Evolutionary conservation across 106 monocot species (phyloP).

Genomic region (Narthecium ossifragum): DNA sequence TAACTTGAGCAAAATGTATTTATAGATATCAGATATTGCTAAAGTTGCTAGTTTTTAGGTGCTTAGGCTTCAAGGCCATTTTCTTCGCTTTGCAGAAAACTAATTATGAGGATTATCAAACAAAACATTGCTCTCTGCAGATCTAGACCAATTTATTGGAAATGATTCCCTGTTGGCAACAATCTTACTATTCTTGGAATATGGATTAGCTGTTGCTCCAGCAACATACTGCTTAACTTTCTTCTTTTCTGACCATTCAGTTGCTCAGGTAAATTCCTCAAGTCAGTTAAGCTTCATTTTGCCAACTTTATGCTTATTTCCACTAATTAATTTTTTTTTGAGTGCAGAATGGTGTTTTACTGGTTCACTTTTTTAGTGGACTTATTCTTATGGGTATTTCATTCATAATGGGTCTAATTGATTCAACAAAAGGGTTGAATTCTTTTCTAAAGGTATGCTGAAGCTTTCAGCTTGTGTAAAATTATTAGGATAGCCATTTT

Average conservation of each 20-base stretch:
- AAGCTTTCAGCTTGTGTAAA: no score
- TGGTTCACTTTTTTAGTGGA: slow-evolving; percentile 82
- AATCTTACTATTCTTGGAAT: slow-evolving; percentile 60
- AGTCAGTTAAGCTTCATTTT: slow-evolving; percentile 2
- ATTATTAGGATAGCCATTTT: no score
- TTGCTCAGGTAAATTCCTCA: slow-evolving; percentile 65
- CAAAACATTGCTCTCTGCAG: slow-evolving; percentile 23
- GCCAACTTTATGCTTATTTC: neutral
- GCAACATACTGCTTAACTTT: slow-evolving; percentile 89
- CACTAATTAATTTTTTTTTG: slow-evolving; percentile 3
- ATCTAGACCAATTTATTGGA: slow-evolving; percentile 79
- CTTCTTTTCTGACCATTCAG: slow-evolving; percentile 83
- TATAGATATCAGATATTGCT: no score
- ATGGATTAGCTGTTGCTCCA: slow-evolving; percentile 72
- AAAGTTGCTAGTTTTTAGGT: no score
- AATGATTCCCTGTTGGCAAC: slow-evolving; percentile 59
- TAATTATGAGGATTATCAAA: slow-evolving; percentile 1
- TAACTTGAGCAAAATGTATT: no score
- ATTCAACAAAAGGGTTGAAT: slow-evolving; percentile 57
- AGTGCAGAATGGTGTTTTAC: slow-evolving; percentile 77
- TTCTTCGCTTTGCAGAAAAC: neutral
- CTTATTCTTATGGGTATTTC: slow-evolving; percentile 92
- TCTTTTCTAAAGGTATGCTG: slow-evolving; percentile 61
- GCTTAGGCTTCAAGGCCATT: no score
- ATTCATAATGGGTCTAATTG: slow-evolving; percentile 78